A percentile compares a stretch with the other conserved stretches of the same genome.
Conservation (phyloP, 768 basidiomycete species). For the Polyporus arcularius region DNA sequence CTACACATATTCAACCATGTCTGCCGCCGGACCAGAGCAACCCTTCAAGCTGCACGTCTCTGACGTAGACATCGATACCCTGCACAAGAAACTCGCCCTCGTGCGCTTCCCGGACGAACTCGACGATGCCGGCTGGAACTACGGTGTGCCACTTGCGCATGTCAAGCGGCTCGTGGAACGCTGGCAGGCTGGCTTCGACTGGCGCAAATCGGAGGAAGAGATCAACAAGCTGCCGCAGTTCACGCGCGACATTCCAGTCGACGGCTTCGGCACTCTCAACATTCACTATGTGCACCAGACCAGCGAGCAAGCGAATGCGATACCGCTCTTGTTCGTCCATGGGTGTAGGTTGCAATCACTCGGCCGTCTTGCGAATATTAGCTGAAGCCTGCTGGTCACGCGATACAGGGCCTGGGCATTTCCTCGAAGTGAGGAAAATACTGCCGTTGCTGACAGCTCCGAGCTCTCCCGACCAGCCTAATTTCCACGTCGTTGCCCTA, state of each 20-base stretch:
- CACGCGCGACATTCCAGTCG: slow-evolving; percentile 50
- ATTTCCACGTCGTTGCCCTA: slow-evolving; percentile 62
- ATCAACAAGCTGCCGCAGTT: slow-evolving; percentile 62
- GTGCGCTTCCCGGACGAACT: slow-evolving; percentile 31
- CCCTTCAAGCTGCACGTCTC: slow-evolving; percentile 28
- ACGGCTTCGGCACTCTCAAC: slow-evolving; percentile 47
- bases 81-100: slow-evolving; percentile 27
- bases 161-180: slow-evolving; percentile 47
- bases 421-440: slow-evolving; percentile 58
- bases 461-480: slow-evolving; percentile 44
- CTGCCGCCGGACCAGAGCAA: slow-evolving; percentile 5
- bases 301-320: slow-evolving; percentile 32
- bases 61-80: slow-evolving; percentile 21
- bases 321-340: slow-evolving; percentile 54
- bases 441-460: slow-evolving; percentile 49
- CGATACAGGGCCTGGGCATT: slow-evolving; percentile 60
- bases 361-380: background rate
- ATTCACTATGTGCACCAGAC: slow-evolving; percentile 57
- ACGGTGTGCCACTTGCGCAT: slow-evolving; percentile 45
- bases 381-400: background rate
- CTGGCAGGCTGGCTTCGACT: slow-evolving; percentile 59
- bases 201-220: slow-evolving; percentile 51
- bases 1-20: too few relatives aligned
- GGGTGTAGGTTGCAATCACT: slow-evolving; percentile 44
- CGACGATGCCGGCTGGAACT: slow-evolving; percentile 30